A percentile compares a stretch with the other conserved stretches of the same genome.
These are phyloP conservation scores for Coleophoma cylindrospora DNA, from an alignment of 2,329 filamentous ascomycete species.

Conservation along the genomic window DNA sequence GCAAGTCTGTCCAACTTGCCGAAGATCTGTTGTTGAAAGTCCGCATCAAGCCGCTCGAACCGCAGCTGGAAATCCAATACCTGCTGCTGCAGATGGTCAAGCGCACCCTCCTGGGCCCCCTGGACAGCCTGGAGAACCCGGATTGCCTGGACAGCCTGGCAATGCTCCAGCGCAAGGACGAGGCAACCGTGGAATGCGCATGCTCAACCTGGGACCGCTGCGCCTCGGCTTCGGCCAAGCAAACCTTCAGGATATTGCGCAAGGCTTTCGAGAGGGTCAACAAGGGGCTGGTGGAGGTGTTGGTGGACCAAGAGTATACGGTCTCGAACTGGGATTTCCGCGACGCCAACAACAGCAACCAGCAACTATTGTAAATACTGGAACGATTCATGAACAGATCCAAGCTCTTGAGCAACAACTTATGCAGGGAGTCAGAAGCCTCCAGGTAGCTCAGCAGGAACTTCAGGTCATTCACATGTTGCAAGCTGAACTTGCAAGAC, in stretches of 20 bases:
- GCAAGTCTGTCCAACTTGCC: constrained; percentile 93
- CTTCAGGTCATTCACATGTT: constrained; percentile 63
- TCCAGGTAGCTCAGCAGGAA: constrained; percentile 63
- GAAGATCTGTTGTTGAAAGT: constrained; percentile 67
- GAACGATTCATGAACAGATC: constrained; percentile 53
- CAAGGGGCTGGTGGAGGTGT: constrained; percentile 17
- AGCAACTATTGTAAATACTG: constrained; percentile 11
- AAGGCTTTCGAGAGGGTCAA: constrained; percentile 49
- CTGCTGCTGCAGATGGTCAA: constrained; percentile 21
- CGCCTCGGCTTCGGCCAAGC: constrained; percentile 65
- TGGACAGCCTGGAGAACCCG: constrained; percentile 27
- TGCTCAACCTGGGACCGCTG: constrained; percentile 71
- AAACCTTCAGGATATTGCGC: constrained; percentile 63
- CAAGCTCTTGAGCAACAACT: constrained; percentile 64
- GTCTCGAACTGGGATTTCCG: constrained; percentile 27
- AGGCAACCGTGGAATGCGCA: constrained; percentile 42
- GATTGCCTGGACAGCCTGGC: constrained; percentile 32
- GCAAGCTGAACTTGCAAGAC: constrained; percentile 60
- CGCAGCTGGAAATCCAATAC: constrained; percentile 19
- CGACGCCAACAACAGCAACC: constrained; percentile 12
- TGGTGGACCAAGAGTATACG: constrained; percentile 24
- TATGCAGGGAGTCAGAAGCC: constrained; percentile 57
- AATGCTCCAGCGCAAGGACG: constrained; percentile 26
- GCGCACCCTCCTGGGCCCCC: constrained; percentile 29
- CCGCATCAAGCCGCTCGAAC: constrained; percentile 25